Conservation (phyloP, 176 grass and related monocot species). For the Musa beccarii region DNA sequence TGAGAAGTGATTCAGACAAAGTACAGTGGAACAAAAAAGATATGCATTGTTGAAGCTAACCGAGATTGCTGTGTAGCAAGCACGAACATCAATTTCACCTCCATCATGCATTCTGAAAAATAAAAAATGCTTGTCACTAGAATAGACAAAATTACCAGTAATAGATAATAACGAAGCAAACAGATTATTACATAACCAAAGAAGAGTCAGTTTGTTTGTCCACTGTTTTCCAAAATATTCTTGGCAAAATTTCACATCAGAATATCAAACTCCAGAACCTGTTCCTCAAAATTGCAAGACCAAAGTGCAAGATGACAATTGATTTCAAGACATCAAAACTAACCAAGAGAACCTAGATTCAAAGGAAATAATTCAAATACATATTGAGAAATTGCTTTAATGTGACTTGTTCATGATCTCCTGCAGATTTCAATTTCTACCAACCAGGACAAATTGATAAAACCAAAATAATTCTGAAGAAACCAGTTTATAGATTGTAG, state of each 20-base stretch:
- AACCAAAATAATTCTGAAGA: background rate
- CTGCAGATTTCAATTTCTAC: background rate
- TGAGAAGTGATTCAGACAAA: slow-evolving; percentile 6
- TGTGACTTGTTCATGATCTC: background rate
- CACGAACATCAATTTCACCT: slow-evolving; percentile 91
- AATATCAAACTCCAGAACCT: too few relatives aligned
- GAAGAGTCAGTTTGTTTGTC: background rate
- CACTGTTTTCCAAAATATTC: too few relatives aligned
- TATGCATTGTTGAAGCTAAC: slow-evolving; percentile 28
- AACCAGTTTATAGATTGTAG: too few relatives aligned
- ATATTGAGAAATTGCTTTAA: background rate
- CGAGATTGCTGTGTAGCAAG: slow-evolving; percentile 85
- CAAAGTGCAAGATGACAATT: background rate
- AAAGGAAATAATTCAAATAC: background rate
- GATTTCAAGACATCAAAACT: background rate
- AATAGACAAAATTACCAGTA: background rate
- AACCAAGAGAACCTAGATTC: background rate
- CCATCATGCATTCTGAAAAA: slow-evolving; percentile 69
- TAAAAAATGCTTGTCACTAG: background rate
- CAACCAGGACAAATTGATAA: background rate
- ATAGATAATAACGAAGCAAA: too few relatives aligned
- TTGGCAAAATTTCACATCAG: too few relatives aligned
- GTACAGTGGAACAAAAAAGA: slow-evolving; percentile 4
- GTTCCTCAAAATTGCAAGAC: too few relatives aligned
- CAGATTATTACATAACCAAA: background rate